A percentile compares a stretch with the other conserved stretches of the same genome.
phyloP scores from a whole-genome alignment of 345 rosid genomes.

The Citrus unshiu region DNA sequence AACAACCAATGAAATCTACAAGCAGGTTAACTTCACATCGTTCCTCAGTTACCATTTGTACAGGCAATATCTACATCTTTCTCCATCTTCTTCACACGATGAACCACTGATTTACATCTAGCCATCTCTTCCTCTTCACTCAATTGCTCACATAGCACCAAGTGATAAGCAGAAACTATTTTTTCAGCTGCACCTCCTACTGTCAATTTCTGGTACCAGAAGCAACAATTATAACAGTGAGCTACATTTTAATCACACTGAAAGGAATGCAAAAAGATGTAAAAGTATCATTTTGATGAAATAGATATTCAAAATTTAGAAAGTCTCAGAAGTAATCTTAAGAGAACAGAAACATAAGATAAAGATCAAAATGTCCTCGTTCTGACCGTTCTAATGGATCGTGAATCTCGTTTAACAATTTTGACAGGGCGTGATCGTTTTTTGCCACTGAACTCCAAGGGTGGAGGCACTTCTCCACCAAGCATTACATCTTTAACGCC shows the following conservation, averaged over 20 bases:
- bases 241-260: not conserved
- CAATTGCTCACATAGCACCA: slow-evolving; percentile 64
- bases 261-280: not conserved
- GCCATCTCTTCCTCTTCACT: slow-evolving; percentile 83
- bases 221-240: not conserved
- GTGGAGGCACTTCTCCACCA: slow-evolving; percentile 65
- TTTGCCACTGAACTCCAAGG: slow-evolving; percentile 69
- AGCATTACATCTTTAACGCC: slow-evolving; percentile 74
- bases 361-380: not conserved
- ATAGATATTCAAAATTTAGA: not conserved
- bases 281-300: not conserved
- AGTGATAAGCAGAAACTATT: slow-evolving; percentile 83
- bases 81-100: slow-evolving; percentile 76
- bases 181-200: slow-evolving; percentile 83
- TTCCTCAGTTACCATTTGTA: slow-evolving; percentile 39
- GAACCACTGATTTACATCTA: slow-evolving; percentile 70
- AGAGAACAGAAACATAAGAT: not conserved
- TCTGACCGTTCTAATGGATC: slow-evolving; percentile 74
- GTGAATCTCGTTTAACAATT: slow-evolving; percentile 77
- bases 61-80: slow-evolving; percentile 67
- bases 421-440: slow-evolving; percentile 77
- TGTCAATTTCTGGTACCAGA: slow-evolving; percentile 56
- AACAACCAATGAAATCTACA: slow-evolving; percentile 4
- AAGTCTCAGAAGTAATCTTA: not conserved
- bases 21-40: not conserved